These are phyloP conservation scores for Trichoderma pleuroti DNA, from an alignment of 2,329 filamentous ascomycete genomes.

Conservation along the genomic window DNA sequence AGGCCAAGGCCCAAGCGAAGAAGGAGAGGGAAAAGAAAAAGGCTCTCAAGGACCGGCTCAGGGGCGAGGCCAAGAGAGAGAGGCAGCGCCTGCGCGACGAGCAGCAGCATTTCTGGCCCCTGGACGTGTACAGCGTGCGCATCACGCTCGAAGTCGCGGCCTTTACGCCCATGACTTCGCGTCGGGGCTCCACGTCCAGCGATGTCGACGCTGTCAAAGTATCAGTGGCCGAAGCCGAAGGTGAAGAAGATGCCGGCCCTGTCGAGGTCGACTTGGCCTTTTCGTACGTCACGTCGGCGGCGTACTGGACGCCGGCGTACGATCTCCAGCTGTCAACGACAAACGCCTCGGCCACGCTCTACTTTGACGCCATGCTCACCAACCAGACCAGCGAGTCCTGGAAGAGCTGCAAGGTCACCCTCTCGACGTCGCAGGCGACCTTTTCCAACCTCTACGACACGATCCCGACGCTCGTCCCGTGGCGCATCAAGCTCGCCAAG, in stretches of 20 bases:
- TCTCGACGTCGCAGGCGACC: slow-evolving; percentile 61
- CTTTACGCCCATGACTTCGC: slow-evolving; percentile 44
- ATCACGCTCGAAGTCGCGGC: slow-evolving; percentile 46
- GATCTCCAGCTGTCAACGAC: slow-evolving; percentile 59
- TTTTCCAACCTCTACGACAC: slow-evolving; percentile 54
- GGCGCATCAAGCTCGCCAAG: slow-evolving; percentile 50
- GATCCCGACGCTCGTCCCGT: slow-evolving; percentile 53
- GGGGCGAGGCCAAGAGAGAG: slow-evolving; percentile 40
- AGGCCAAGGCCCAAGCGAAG: slow-evolving; percentile 32
- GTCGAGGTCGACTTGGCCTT: slow-evolving; percentile 46
- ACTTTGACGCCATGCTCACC: slow-evolving; percentile 60
- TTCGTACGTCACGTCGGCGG: slow-evolving; percentile 57
- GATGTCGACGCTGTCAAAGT: slow-evolving; percentile 46
- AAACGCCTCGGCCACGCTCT: slow-evolving; percentile 48
- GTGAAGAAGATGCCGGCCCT: slow-evolving; percentile 12
- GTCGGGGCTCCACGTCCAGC: slow-evolving; percentile 49
- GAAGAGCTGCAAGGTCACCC: slow-evolving; percentile 55
- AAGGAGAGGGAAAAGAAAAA: slow-evolving; percentile 37
- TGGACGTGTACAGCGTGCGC: slow-evolving; percentile 44
- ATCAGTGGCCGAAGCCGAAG: slow-evolving; percentile 19
- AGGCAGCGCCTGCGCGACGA: slow-evolving; percentile 43
- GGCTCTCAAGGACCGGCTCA: slow-evolving; percentile 35
- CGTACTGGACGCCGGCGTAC: slow-evolving; percentile 60
- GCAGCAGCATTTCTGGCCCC: slow-evolving; percentile 47
- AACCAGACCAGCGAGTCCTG: slow-evolving; percentile 64